phyloP scores from a whole-genome alignment of 2,329 filamentous ascomycete species.

The Xylariaceae sp. region DNA sequence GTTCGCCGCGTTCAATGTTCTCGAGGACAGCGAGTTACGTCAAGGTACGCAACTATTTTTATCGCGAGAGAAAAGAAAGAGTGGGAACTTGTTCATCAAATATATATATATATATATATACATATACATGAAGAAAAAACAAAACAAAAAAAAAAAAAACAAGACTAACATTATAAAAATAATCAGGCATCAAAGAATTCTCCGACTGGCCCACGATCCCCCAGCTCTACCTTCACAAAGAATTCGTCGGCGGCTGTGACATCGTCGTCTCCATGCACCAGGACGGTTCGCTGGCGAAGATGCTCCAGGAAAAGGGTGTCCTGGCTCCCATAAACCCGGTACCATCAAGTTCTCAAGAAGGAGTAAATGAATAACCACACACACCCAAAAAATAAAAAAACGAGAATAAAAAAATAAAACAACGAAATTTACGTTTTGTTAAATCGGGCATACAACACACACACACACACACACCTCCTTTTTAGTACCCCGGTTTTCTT shows the following conservation, averaged over 20 bases:
- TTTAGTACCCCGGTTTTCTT: no score
- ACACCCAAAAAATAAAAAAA: slow-evolving; percentile 6
- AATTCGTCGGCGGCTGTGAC: slow-evolving; percentile 97
- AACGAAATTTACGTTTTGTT: no score
- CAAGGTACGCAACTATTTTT: slow-evolving; percentile 51
- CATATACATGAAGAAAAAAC: no score
- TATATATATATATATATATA: no score
- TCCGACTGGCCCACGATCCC: slow-evolving; percentile 99
- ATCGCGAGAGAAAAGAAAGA: background rate
- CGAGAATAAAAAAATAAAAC: background rate
- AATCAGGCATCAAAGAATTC: slow-evolving; percentile 91
- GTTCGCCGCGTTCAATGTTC: slow-evolving; percentile 96
- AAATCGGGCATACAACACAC: no score
- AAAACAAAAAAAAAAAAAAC: no score
- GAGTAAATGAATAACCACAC: no score
- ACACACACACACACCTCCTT: no score
- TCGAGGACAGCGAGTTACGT: slow-evolving; percentile 84
- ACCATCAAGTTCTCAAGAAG: background rate
- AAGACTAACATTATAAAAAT: background rate
- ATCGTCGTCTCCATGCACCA: slow-evolving; percentile 97
- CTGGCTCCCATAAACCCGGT: slow-evolving; percentile 55
- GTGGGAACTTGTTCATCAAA: background rate
- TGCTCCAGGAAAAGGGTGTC: slow-evolving; percentile 90
- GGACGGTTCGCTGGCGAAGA: slow-evolving; percentile 84
- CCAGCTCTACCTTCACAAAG: slow-evolving; percentile 89